Conservation (phyloP, 148 eudicot species). For the Vaccinium darrowii region DNA sequence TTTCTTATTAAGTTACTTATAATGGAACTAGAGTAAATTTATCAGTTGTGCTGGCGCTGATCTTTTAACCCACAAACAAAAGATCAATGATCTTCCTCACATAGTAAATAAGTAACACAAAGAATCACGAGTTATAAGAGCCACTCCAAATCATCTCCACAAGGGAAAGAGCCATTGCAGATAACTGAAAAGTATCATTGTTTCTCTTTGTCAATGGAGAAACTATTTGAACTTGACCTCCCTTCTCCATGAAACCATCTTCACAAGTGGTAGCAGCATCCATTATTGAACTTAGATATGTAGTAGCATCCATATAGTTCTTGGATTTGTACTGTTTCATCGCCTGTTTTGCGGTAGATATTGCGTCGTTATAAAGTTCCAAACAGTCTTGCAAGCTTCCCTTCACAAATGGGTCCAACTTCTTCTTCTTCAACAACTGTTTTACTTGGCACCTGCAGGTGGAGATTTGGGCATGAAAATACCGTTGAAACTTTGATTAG, state of each 20-base stretch:
- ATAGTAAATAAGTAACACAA: neutral
- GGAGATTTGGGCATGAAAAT: too few species aligned
- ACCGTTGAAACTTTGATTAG: too few species aligned
- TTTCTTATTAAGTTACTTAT: too few species aligned
- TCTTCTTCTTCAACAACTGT: constrained; percentile 25
- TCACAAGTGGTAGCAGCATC: constrained; percentile 61
- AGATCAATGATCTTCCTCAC: too few species aligned
- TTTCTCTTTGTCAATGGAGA: constrained; percentile 51
- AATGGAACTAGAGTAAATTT: too few species aligned
- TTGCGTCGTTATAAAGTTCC: constrained; percentile 43
- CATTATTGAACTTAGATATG: constrained; percentile 46
- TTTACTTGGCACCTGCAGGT: constrained; percentile 26
- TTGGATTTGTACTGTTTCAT: constrained; percentile 27
- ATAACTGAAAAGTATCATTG: constrained; percentile 35
- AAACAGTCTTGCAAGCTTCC: constrained; percentile 45
- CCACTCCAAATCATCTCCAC: constrained; percentile 27
- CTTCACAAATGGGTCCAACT: constrained; percentile 17
- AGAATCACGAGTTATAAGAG: neutral
- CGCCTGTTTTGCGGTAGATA: constrained; percentile 36
- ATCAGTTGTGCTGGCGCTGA: too few species aligned
- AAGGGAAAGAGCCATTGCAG: constrained; percentile 49
- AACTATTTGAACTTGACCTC: constrained; percentile 21
- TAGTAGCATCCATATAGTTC: constrained; percentile 41
- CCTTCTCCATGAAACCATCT: constrained; percentile 45
- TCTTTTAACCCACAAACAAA: too few species aligned